Evolutionary conservation across 306 rosid genomes (phyloP), one percentile per base, ranked within the genome.

Genomic region (Malus asiatica): DNA sequence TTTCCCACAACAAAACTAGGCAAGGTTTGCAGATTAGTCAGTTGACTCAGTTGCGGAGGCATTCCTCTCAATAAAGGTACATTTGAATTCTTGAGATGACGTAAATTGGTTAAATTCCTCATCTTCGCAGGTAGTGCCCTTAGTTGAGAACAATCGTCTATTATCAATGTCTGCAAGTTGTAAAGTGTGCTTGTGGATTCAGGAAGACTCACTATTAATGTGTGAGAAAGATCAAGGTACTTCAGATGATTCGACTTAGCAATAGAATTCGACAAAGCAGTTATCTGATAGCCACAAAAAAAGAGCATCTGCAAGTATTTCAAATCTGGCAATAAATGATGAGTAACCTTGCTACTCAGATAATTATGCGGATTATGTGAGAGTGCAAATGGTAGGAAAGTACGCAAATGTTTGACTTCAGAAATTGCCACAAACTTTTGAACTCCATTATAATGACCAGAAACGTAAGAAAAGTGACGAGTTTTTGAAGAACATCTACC

Each of bases 1-100:
- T 53, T 19, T 3, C 73, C 35, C 15, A 79, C 13, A 27, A 66
- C 73, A 73, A 79, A 73, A 19, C 5, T n/a, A 16, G 63, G 3
- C 6, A 79, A 29, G 8, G 82, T 72, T 14, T 57, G 78, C 52
- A 73, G 12, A 23, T 57, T 46, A 20, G 70, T 64, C 75, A 80
- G 46, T 4, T 30, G 62, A 11, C 74, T 38, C 60, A 77, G 81
- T 15, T 69, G 71, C 29, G 6, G 5, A 0, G 84, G 87, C 82
- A 77, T 84, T 13, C 42, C 71, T 27, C 16, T 19, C 10, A 70
- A 4, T 18, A 66, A 57, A 7, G 5, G 42, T 3, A 71, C 51
- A 4, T 30, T 38, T 0, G 1, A 59, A 55, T 42, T 73, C 15
- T 63, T 68, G 20, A 84, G 74, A 52, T 58, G 61, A 4, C 72